A percentile compares a stretch with the other conserved stretches of the same genome.
phyloP scores from a whole-genome alignment of 305 asterid genomes.

The Stenogyne calaminthoides region DNA sequence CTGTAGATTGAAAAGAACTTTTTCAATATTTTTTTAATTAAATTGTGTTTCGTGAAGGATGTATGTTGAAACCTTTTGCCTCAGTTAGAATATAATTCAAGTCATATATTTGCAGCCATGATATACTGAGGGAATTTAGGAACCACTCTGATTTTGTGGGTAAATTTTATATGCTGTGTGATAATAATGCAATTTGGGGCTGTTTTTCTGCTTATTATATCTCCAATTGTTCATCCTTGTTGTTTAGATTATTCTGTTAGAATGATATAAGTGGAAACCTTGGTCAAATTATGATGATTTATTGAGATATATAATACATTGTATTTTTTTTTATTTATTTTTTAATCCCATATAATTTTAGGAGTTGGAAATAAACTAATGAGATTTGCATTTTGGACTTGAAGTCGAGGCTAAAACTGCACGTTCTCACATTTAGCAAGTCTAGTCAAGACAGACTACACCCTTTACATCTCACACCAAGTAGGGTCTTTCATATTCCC shows the following conservation, averaged over 20 bases:
- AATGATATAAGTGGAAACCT: not conserved
- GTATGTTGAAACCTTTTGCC: not conserved
- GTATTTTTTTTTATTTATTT: not conserved
- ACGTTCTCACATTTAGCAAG: not conserved
- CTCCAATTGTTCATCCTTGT: not conserved
- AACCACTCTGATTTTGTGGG: not conserved
- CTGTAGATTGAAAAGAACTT: conserved; percentile 20
- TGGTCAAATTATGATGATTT: not conserved
- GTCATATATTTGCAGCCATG: not conserved
- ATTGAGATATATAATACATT: not conserved
- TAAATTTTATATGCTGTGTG: not conserved
- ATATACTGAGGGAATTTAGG: not conserved
- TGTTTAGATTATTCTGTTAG: not conserved
- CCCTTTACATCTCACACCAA: no score
- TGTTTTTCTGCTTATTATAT: not conserved
- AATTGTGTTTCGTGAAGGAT: conserved; percentile 9
- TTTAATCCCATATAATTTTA: not conserved
- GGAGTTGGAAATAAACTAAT: not conserved
- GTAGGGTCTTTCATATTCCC: no score
- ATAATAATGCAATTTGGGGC: conserved; percentile 8
- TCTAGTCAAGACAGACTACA: no score
- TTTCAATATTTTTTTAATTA: not conserved
- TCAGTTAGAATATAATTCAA: not conserved
- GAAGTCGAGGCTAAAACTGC: not conserved
- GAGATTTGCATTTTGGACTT: not conserved